phyloP scores from a whole-genome alignment of 441 rosid genomes.

The Pelargonium citronellum region DNA sequence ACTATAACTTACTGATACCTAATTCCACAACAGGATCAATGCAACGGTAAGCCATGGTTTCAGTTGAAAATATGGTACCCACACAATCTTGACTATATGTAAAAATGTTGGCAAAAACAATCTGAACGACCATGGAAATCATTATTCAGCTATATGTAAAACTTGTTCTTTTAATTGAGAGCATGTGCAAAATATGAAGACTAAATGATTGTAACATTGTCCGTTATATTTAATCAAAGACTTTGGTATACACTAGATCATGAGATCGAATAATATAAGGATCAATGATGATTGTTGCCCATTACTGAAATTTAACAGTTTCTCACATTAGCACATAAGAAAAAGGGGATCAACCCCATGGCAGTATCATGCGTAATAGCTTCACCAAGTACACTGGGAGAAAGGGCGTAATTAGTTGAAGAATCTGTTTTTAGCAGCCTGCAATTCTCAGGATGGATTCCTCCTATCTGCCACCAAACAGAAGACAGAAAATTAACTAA shows the following conservation, averaged over 20 bases:
- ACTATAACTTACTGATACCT: background rate
- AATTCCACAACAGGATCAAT: background rate
- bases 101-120: background rate
- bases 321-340: slow-evolving; percentile 73
- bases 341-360: slow-evolving; percentile 64
- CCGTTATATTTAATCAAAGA: too few species aligned
- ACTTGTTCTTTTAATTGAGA: background rate
- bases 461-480: slow-evolving; percentile 54
- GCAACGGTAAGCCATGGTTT: background rate
- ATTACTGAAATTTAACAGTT: slow-evolving; percentile 1
- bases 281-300: too few species aligned
- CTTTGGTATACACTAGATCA: too few species aligned
- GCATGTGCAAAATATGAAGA: too few species aligned
- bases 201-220: too few species aligned
- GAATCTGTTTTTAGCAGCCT: slow-evolving; percentile 59
- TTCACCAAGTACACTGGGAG: slow-evolving; percentile 46
- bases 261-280: too few species aligned
- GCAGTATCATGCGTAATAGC: slow-evolving; percentile 57
- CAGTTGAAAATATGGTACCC: background rate
- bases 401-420: slow-evolving; percentile 56
- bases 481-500: slow-evolving; percentile 9
- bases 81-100: background rate
- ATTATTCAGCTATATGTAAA: background rate
- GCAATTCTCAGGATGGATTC: slow-evolving; percentile 63
- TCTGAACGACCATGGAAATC: background rate